Percentiles rank a stretch among this genome's conserved stretches.
These are phyloP conservation scores for Eustoma russellianum DNA, from an alignment of 257 asterid species.

Conservation along the genomic window DNA sequence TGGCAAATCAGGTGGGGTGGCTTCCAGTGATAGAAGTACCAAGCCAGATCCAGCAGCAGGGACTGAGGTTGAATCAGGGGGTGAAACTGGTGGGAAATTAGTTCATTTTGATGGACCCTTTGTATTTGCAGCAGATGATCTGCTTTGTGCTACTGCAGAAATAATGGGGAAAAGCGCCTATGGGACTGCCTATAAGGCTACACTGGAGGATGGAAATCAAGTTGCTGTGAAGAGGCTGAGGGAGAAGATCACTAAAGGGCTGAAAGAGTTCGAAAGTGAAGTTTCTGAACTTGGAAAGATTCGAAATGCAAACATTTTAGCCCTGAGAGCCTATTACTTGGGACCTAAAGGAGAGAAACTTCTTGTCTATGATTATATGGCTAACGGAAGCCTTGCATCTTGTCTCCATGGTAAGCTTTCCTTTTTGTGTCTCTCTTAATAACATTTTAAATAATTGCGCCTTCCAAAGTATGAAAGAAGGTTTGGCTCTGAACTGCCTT, in stretches of 20 bases:
- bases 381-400: slow-evolving; percentile 87
- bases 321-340: slow-evolving; percentile 79
- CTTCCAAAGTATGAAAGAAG: too few species aligned
- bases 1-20: slow-evolving; percentile 12
- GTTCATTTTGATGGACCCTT: slow-evolving; percentile 92
- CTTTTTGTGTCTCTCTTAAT: too few species aligned
- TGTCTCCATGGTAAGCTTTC: slow-evolving; percentile 68
- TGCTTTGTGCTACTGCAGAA: slow-evolving; percentile 91
- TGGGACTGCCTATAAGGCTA: slow-evolving; percentile 90
- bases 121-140: slow-evolving; percentile 80
- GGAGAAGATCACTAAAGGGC: slow-evolving; percentile 79
- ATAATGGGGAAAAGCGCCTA: slow-evolving; percentile 85
- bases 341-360: slow-evolving; percentile 99
- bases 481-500: not conserved
- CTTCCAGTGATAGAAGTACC: slow-evolving; percentile 14
- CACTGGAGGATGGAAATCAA: slow-evolving; percentile 64
- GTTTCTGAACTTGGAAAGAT: slow-evolving; percentile 75
- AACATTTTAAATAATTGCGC: too few species aligned
- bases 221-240: slow-evolving; percentile 87
- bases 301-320: slow-evolving; percentile 56
- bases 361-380: slow-evolving; percentile 81
- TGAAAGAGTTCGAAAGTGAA: slow-evolving; percentile 74
- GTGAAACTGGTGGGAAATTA: slow-evolving; percentile 78
- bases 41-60: slow-evolving; percentile 29
- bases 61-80: slow-evolving; percentile 30